Base-by-base conservation (phyloP, 2,329 filamentous ascomycete genomes). In the Ascochyta lentis region DNA sequence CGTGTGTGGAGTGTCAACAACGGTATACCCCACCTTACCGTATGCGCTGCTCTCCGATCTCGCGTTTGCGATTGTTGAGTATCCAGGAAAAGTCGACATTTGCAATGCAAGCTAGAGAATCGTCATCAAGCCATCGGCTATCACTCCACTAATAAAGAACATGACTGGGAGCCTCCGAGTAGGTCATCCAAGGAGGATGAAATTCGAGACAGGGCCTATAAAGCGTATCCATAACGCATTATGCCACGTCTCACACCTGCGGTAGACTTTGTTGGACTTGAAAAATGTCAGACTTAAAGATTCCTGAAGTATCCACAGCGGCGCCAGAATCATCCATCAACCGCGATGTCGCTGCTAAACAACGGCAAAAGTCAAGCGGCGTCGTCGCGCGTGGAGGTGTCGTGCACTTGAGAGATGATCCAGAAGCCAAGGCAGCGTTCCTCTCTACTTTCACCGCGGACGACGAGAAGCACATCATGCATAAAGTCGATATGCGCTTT, bases 401-500 rank as follows among this genome's bases (percentile, higher is more conserved):
- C 10, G 56, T 63, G 27, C 56, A 65, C 19, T 41, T 65, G 19
- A 44, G 62, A 37, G 62, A 65, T 55, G 60, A 63, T 39, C 62
- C 62, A 13, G 59, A 66, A 26, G 61, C 63, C 4, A 68, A 66
- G 35, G 61, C 54, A 7, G 58, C 60, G 1, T 66, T 66, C 22
- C 54, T 68, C 7, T 38, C 65, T 22, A 59, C 60, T 6, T 68
- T 68, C 26, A 60, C 63, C 1, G 59, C 63, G 3, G 61, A 56
- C 2, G 66, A 68, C 15, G 64, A 67, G 41, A 66, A 66, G 46
- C 56, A 34, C 1, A 66, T 67, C 37, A 67, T 69, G 63, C 46
- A 54, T 9, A 69, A 69, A 34, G 61, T 69, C 4, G 56, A 69
- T 41, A 59, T 57, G 37, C 48, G 55, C 8, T 67, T 67, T 37